Conservation (phyloP, 768 basidiomycete species). For the Leccinum broughii region DNA sequence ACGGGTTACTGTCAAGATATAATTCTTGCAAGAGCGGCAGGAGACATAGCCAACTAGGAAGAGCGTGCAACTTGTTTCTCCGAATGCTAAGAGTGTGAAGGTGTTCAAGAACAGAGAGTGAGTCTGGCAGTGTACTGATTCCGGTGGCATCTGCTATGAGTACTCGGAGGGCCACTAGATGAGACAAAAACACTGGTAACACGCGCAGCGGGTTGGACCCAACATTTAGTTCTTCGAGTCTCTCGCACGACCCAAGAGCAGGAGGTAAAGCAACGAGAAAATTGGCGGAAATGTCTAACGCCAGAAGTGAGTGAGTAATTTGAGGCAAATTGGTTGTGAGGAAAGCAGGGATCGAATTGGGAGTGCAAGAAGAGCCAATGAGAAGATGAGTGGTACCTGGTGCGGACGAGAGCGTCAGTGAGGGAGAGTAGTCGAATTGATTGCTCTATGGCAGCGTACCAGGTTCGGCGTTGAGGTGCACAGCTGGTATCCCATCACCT, state of each 20-base stretch:
- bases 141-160: conserved; percentile 93
- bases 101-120: conserved; percentile 69
- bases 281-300: conserved; percentile 91
- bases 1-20: conserved; percentile 94
- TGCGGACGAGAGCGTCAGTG: conserved; percentile 3
- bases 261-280: conserved; percentile 83
- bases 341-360: conserved; percentile 76
- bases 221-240: conserved; percentile 91
- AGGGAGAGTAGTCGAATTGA: not conserved
- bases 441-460: conserved; percentile 48
- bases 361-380: conserved; percentile 76
- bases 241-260: conserved; percentile 73
- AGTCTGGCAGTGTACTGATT: conserved; percentile 71
- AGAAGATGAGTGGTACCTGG: conserved; percentile 93
- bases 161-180: conserved; percentile 76
- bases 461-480: conserved; percentile 63
- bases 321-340: conserved; percentile 68
- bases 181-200: conserved; percentile 86
- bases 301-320: conserved; percentile 77
- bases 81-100: conserved; percentile 90
- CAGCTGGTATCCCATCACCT: conserved; percentile 60
- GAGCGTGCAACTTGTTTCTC: conserved; percentile 80
- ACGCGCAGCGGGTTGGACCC: conserved; percentile 87
- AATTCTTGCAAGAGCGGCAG: conserved; percentile 83
- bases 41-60: conserved; percentile 95